phyloP scores from a whole-genome alignment of 495 filamentous ascomycete species.

The Talaromyces thailandensis region DNA sequence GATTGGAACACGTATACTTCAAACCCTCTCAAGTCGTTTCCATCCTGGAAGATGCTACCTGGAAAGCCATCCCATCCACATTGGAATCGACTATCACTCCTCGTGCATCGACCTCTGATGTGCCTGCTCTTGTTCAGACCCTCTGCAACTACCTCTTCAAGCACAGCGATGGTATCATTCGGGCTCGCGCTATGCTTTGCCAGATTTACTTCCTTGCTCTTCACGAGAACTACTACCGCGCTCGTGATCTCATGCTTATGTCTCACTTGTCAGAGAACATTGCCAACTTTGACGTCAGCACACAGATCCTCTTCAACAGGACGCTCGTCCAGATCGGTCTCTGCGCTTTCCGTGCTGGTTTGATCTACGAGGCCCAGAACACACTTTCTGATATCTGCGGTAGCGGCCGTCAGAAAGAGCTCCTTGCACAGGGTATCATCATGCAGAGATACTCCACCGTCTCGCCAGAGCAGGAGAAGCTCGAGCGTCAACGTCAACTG shows the following conservation, averaged over 20 bases:
- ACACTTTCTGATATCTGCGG: constrained; percentile 97
- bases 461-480: constrained; percentile 90
- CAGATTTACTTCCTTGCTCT: constrained; percentile 97
- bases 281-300: constrained; percentile 86
- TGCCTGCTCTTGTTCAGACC: constrained; percentile 66
- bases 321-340: constrained; percentile 96
- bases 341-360: constrained; percentile 92
- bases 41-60: constrained; percentile 84
- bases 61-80: constrained; percentile 66
- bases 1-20: constrained; percentile 97
- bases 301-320: constrained; percentile 97
- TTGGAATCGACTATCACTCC: constrained; percentile 77
- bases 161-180: constrained; percentile 88
- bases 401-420: constrained; percentile 92
- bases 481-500: constrained; percentile 91
- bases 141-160: constrained; percentile 92
- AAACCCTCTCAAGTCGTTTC: constrained; percentile 92
- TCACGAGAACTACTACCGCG: constrained; percentile 94
- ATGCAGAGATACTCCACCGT: constrained; percentile 93
- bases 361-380: constrained; percentile 95
- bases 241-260: constrained; percentile 98
- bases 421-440: constrained; percentile 95
- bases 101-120: constrained; percentile 52
- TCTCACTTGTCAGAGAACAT: constrained; percentile 98
- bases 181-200: constrained; percentile 93